Evolutionary conservation across 192 early-diverging fungal genomes (phyloP), one percentile per base, ranked within the genome.

Genomic region (Spizellomyces punctatus): DNA sequence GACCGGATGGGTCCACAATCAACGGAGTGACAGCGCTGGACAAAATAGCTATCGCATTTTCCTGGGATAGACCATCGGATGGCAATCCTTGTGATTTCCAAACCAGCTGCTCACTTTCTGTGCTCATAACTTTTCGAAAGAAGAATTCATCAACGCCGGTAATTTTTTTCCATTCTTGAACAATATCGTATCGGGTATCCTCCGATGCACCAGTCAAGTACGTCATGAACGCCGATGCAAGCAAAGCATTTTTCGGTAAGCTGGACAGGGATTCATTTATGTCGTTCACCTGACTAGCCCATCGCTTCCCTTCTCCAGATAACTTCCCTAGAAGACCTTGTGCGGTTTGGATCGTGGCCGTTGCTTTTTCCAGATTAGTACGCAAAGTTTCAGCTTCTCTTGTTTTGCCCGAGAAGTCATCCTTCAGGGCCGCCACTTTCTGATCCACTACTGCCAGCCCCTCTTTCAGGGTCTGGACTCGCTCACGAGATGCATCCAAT

Each of bases 11-110:
- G 71, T 89, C 84, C 17, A 85, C 73, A 21, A 89, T 74, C 63
- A 89, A 64, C 46, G 83, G 80, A 8, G 75, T 81, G 6, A 48
- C 46, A 19, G 48, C 52, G 46, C 42, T 65, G 67, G 75, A 75
- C 14, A 82, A 62, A 1, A 83, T 76, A 5, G 85, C 76, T 47
- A 83, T 75, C 10, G 86, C 84, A 68, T 89, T 89, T 71, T 89
- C 86, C 21, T 76, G 58, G 8, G 88, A 83, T 14, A 89, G 67
- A 7, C 57, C 54, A 69, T 89, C 88, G 5, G 80, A 64, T n/a
- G 83, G 83, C 47, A 89, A 71, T 3, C 86, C 86, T 57, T 86
- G 46, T 2, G 83, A 63, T 59, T 85, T 85, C 82, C 86, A 85
- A 10, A 78, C 70, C 17, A 89, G 63, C 49, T 86, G 85, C 60